These are phyloP conservation scores for Adenanthera pavonina DNA, from an alignment of 306 rosid species.

Conservation along the genomic window DNA sequence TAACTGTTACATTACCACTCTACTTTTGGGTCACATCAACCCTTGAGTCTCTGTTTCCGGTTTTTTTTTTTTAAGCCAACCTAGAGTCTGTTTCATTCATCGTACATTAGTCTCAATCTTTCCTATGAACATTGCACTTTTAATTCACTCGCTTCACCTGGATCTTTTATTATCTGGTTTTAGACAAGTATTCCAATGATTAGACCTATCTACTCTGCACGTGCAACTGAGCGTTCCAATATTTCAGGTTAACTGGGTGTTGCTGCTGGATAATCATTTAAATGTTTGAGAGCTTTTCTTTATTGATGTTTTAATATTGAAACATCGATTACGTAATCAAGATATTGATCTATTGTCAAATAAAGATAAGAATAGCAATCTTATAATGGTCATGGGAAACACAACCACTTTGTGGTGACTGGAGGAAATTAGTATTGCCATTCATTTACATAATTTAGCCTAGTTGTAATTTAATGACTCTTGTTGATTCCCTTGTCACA, in stretches of 20 bases:
- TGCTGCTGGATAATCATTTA: neutral
- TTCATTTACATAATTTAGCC: conserved; percentile 2
- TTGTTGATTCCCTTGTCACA: conserved; percentile 46
- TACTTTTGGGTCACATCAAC: neutral
- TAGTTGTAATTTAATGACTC: conserved; percentile 24
- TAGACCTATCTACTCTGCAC: conserved; percentile 8
- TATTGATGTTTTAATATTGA: conserved; percentile 1
- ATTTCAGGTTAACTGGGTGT: conserved; percentile 24
- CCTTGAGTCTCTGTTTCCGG: no score
- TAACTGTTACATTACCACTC: conserved; percentile 1
- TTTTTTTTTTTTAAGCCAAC: no score
- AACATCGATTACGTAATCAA: conserved; percentile 24
- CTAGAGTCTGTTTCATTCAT: neutral
- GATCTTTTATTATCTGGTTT: conserved; percentile 12
- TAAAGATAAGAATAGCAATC: conserved; percentile 7
- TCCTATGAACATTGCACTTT: conserved; percentile 16
- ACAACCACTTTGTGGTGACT: conserved; percentile 7
- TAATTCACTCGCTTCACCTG: conserved; percentile 23
- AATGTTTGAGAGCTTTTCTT: conserved; percentile 10
- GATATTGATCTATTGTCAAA: conserved; percentile 16
- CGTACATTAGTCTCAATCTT: neutral
- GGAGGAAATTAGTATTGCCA: conserved; percentile 4
- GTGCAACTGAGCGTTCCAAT: neutral
- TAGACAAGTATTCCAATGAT: conserved; percentile 9
- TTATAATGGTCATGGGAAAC: conserved; percentile 6